A percentile compares a stretch with the other conserved stretches of the same genome.
phyloP scores from a whole-genome alignment of 345 rosid genomes.

The Eucalyptus tenuipes region DNA sequence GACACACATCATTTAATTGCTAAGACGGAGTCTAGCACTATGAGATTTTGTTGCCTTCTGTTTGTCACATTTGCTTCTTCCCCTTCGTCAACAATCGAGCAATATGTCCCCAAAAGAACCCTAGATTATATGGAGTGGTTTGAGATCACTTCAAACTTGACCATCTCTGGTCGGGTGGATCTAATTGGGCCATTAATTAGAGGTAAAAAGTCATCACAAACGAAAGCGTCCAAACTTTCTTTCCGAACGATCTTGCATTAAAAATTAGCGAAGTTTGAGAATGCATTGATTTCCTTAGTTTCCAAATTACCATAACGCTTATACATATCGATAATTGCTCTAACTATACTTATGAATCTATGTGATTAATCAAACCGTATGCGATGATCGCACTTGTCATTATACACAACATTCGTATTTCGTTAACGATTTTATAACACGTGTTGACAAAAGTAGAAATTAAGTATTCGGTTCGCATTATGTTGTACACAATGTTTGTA shows the following conservation, averaged over 20 bases:
- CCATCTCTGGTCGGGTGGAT: background rate
- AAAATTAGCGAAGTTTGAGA: background rate
- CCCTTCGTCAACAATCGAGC: background rate
- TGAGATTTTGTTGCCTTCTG: background rate
- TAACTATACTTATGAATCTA: background rate
- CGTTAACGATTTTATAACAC: background rate
- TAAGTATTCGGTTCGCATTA: background rate
- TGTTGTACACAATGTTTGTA: background rate
- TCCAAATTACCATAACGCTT: background rate
- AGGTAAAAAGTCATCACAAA: background rate
- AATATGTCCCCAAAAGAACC: background rate
- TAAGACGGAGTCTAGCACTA: background rate
- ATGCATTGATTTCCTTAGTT: background rate
- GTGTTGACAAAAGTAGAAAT: background rate
- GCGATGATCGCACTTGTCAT: background rate
- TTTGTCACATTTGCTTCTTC: fast-evolving
- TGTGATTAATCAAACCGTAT: background rate
- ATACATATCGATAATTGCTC: background rate
- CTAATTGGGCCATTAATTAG: background rate
- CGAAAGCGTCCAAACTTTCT: background rate
- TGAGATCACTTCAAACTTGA: background rate
- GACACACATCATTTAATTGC: fast-evolving
- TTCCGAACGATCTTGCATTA: background rate
- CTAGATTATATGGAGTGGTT: background rate
- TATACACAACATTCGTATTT: background rate